These are phyloP conservation scores for Pichia rugopelliculosa DNA, from an alignment of 805 yeast genomes.

Conservation along the genomic window DNA sequence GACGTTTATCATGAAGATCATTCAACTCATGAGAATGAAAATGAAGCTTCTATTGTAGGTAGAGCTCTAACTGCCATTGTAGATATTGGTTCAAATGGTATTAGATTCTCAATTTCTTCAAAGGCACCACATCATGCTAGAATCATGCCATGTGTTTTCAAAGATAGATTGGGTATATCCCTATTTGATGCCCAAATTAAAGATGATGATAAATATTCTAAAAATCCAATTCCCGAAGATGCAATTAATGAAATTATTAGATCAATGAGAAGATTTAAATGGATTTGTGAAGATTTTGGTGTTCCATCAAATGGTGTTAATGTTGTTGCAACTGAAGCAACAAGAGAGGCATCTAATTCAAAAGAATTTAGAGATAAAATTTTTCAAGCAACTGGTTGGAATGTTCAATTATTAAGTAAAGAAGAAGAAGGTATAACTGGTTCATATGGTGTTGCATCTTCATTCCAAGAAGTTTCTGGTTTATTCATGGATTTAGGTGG, in stretches of 20 bases:
- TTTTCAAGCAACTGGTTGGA: slow-evolving; percentile 56
- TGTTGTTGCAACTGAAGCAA: slow-evolving; percentile 70
- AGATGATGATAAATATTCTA: slow-evolving; percentile 20
- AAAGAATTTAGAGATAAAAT: slow-evolving; percentile 51
- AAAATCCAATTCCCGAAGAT: slow-evolving; percentile 49
- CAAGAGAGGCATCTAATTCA: slow-evolving; percentile 61
- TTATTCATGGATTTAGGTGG: slow-evolving; percentile 70
- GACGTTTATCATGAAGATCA: slow-evolving; percentile 15
- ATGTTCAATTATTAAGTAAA: slow-evolving; percentile 49
- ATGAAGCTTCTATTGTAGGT: slow-evolving; percentile 50
- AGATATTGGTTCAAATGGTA: slow-evolving; percentile 72
- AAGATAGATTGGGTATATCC: slow-evolving; percentile 65
- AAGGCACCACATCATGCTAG: slow-evolving; percentile 63
- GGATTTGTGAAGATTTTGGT: slow-evolving; percentile 69
- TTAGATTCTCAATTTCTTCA: slow-evolving; percentile 65
- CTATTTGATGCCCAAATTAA: slow-evolving; percentile 53
- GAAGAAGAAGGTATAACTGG: slow-evolving; percentile 63
- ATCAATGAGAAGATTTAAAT: slow-evolving; percentile 60
- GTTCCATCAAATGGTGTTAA: slow-evolving; percentile 52
- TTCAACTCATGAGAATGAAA: slow-evolving; percentile 18
- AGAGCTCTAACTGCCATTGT: slow-evolving; percentile 58
- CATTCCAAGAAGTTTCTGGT: slow-evolving; percentile 60
- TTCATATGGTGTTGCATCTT: slow-evolving; percentile 68
- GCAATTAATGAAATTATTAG: slow-evolving; percentile 52
- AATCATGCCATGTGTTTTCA: slow-evolving; percentile 70